Evolutionary conservation across 169 alveolate genomes (phyloP).

Genomic region (Cryptosporidium canis): DNA sequence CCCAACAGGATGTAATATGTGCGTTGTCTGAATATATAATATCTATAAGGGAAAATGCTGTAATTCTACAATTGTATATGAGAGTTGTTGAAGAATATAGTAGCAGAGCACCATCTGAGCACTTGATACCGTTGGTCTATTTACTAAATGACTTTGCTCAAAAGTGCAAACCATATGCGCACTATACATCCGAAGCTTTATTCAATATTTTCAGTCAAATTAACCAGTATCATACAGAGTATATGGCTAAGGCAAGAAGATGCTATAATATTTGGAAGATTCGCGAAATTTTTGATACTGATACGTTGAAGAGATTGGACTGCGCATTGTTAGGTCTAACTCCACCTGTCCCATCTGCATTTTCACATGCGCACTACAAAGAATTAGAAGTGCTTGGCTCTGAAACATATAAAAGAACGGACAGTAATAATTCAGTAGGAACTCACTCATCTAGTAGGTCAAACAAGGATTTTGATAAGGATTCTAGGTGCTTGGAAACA

Average conservation of each 20-base stretch:
- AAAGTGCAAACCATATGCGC: constrained; percentile 63
- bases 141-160: constrained; percentile 65
- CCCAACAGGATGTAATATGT: constrained; percentile 68
- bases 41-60: constrained; percentile 37
- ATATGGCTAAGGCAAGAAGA: constrained; percentile 72
- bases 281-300: constrained; percentile 58
- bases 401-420: background rate
- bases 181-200: constrained; percentile 51
- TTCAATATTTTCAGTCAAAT: constrained; percentile 51
- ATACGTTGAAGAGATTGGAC: constrained; percentile 35
- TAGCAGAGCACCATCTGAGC: constrained; percentile 71
- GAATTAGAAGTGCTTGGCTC: background rate
- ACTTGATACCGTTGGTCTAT: constrained; percentile 54
- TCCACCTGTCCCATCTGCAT: constrained; percentile 47
- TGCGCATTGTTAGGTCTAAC: constrained; percentile 49
- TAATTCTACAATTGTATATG: constrained; percentile 57
- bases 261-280: constrained; percentile 65
- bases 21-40: constrained; percentile 51
- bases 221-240: constrained; percentile 45
- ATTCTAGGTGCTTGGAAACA: background rate
- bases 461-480: background rate
- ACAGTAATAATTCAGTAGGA: background rate
- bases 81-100: constrained; percentile 65
- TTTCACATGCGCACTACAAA: background rate
- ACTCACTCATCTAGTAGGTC: background rate